Percentiles rank a stretch among this genome's conserved stretches.
Evolutionary conservation across 768 basidiomycete species (phyloP).

Genomic region (Leccinellum rugosiceps): DNA sequence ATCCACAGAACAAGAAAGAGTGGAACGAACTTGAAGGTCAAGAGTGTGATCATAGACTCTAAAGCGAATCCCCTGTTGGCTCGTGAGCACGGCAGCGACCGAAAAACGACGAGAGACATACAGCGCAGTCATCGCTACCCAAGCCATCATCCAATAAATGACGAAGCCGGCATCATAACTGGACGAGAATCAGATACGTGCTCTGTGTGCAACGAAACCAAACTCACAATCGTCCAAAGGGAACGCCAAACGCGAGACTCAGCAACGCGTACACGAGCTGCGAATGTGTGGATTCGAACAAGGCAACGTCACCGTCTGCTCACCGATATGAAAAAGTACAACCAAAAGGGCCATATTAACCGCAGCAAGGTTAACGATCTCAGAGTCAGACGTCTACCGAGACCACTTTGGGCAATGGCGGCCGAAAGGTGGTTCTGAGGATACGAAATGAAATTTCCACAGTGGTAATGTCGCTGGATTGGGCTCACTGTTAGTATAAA

Average conservation of each 20-base stretch:
- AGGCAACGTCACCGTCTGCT: slow-evolving; percentile 7
- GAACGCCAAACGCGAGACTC: slow-evolving; percentile 57
- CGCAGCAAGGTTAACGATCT: slow-evolving; percentile 39
- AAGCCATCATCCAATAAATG: slow-evolving; percentile 68
- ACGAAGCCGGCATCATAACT: slow-evolving; percentile 56
- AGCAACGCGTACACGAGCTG: slow-evolving; percentile 59
- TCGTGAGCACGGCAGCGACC: neutral
- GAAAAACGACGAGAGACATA: slow-evolving; percentile 24
- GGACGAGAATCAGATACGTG: neutral
- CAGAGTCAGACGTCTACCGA: slow-evolving; percentile 38
- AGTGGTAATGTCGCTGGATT: neutral
- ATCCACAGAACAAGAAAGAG: slow-evolving; percentile 67
- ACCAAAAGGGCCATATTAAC: slow-evolving; percentile 34
- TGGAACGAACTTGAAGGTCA: slow-evolving; percentile 50
- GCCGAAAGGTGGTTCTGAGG: slow-evolving; percentile 31
- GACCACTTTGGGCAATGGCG: slow-evolving; percentile 36
- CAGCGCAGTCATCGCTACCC: slow-evolving; percentile 54
- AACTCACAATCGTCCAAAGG: slow-evolving; percentile 47
- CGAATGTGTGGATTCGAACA: neutral
- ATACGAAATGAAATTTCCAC: neutral
- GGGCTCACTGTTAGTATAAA: slow-evolving; percentile 28
- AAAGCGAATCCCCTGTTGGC: slow-evolving; percentile 54
- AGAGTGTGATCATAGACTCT: slow-evolving; percentile 54
- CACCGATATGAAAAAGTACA: slow-evolving; percentile 44
- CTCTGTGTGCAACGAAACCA: neutral